phyloP scores from a whole-genome alignment of 1,284 basidiomycete genomes.

The Trichosporon sp. region DNA sequence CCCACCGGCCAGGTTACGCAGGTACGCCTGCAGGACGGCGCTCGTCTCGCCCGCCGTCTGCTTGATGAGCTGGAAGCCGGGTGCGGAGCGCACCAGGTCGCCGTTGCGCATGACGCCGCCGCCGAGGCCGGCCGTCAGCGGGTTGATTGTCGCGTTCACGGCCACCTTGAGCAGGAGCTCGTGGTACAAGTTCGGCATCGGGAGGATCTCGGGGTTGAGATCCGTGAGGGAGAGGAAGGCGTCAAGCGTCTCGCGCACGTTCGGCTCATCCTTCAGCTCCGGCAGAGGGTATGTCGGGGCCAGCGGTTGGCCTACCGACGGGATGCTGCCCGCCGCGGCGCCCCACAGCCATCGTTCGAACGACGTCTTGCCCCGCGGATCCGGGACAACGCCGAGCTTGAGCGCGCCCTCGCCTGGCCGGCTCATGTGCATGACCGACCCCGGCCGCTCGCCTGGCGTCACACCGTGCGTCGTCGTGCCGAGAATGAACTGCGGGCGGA shows the following conservation, averaged over 20 bases:
- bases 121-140: constrained; percentile 72
- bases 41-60: constrained; percentile 62
- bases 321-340: constrained; percentile 8
- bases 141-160: constrained; percentile 80
- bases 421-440: constrained; percentile 57
- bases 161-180: constrained; percentile 76
- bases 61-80: constrained; percentile 53
- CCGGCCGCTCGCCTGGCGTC: constrained; percentile 13
- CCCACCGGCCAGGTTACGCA: constrained; percentile 49
- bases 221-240: constrained; percentile 57
- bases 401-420: constrained; percentile 57
- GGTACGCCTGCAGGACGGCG: constrained; percentile 54
- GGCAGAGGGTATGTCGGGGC: constrained; percentile 38
- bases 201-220: constrained; percentile 64
- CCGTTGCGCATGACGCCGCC: constrained; percentile 68
- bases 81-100: constrained; percentile 56
- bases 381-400: constrained; percentile 73
- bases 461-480: constrained; percentile 77
- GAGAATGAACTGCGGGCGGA: constrained; percentile 80
- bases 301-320: constrained; percentile 26
- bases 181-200: constrained; percentile 66
- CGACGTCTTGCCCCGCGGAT: constrained; percentile 53
- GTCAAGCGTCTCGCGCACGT: constrained; percentile 64
- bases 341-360: constrained; percentile 35
- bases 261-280: constrained; percentile 48